Conservation (phyloP, 805 yeast genomes). For the Ogataea nitratoaversa region DNA sequence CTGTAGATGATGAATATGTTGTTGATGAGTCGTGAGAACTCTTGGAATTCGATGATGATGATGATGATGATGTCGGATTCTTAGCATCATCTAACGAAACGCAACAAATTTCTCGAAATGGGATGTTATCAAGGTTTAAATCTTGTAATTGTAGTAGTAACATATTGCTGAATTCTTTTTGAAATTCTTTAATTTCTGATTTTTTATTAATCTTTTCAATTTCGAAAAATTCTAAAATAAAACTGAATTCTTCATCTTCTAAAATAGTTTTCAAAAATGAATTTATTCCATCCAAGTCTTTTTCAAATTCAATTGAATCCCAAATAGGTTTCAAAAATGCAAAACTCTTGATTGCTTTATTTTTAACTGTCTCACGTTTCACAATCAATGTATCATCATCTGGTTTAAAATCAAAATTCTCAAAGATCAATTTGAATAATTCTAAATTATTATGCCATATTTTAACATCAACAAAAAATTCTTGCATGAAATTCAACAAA, state of each 20-base stretch:
- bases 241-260: slow-evolving; percentile 23
- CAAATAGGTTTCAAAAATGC: slow-evolving; percentile 23
- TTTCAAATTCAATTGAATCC: slow-evolving; percentile 4
- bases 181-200: slow-evolving; percentile 8
- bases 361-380: slow-evolving; percentile 2
- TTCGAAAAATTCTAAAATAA: slow-evolving; percentile 13
- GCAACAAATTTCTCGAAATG: slow-evolving; percentile 41
- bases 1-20: not conserved
- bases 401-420: slow-evolving; percentile 12
- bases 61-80: not conserved
- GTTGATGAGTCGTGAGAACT: not conserved
- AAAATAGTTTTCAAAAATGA: slow-evolving; percentile 18
- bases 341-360: slow-evolving; percentile 6
- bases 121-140: slow-evolving; percentile 22
- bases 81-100: slow-evolving; percentile 18
- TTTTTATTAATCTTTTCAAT: slow-evolving; percentile 3
- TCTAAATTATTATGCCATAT: slow-evolving; percentile 29
- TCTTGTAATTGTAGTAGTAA: slow-evolving; percentile 18
- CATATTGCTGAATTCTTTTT: slow-evolving; percentile 13
- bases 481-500: slow-evolving; percentile 26
- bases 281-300: slow-evolving; percentile 10
- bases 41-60: not conserved
- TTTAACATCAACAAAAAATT: slow-evolving; percentile 18
- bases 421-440: slow-evolving; percentile 24
- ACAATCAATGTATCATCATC: slow-evolving; percentile 2